Evolutionary conservation across 768 basidiomycete species (phyloP).

Genomic region (Phlebiopsis flavidoalba): DNA sequence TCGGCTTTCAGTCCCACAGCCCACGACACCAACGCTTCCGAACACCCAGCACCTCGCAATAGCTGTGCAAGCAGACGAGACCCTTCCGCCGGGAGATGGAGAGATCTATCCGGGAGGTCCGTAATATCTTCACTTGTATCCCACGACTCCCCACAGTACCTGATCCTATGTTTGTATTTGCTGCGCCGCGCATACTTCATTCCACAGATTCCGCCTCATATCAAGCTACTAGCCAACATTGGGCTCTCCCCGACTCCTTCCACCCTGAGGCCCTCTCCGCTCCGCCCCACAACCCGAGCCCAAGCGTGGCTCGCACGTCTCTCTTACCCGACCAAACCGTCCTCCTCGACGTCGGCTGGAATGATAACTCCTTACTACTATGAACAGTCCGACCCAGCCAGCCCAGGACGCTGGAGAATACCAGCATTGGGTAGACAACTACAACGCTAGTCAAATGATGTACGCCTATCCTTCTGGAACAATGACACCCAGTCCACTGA

Average conservation of each 20-base stretch:
- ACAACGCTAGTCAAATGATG: slow-evolving; percentile 1
- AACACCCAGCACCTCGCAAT: not conserved
- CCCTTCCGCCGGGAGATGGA: not conserved
- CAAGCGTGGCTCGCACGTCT: not conserved
- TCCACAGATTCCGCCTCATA: slow-evolving; percentile 1
- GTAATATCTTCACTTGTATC: not conserved
- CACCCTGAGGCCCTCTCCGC: not conserved
- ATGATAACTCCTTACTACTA: slow-evolving; percentile 3
- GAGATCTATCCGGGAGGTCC: not conserved
- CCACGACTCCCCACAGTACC: not conserved
- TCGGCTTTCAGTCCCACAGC: not conserved
- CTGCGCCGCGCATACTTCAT: not conserved
- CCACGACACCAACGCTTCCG: not conserved
- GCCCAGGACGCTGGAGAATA: slow-evolving; percentile 5
- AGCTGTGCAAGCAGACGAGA: not conserved
- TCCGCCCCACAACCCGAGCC: slow-evolving; percentile 1
- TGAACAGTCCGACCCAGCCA: not conserved
- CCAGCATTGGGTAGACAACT: slow-evolving; percentile 7
- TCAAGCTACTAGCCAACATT: not conserved
- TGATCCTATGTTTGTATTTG: not conserved
- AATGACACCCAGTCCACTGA: not conserved
- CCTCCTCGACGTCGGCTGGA: not conserved
- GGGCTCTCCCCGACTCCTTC: not conserved
- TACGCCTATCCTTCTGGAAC: not conserved
- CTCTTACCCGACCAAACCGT: not conserved